Base-by-base conservation (phyloP, 768 basidiomycete species). In the Lepiota venenata region DNA sequence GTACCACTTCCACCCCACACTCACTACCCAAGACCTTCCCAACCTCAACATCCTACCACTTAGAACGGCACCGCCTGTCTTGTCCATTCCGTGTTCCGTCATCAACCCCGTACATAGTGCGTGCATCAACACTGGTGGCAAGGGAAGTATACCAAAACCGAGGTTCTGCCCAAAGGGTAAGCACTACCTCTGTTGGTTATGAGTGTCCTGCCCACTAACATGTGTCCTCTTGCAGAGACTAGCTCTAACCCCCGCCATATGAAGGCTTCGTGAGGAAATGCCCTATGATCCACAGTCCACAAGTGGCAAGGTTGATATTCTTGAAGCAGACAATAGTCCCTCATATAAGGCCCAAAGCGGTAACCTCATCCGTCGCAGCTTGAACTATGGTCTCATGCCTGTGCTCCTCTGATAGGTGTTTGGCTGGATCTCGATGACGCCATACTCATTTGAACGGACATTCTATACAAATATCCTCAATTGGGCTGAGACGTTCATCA, bases 101-200 rank as follows among this genome's bases (percentile, higher is more conserved):
- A 84, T 95, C 68, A 87, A 85, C 60, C 93, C 93, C 2, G 84
- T 91, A 15, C 81, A 82, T 74, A 83, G 79, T 52, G 91, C 89
- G 10, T 79, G 91, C 27, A 74, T 94, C 60, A 83, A 75, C 58
- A 94, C 92, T 0, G 66, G 73, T 74, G 78, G 82, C 70, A 73
- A 83, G 71, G 57, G 78, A 71, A 69, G 48, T 85, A 79, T 56
- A 85, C 85, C 0, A 76, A 80, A 50, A 79, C 85, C 37, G 79
- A 85, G 66, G 71, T 87, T 2, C 61, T 88, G 38, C 85, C 86
- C 0, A 67, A 69, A 18, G 83, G 84, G 56, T 73, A 51, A 45
- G 72, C 67, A 4, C 38, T 16, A 39, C 9, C 77, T 79, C 18
- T 81, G 78, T 66, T 81, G 78, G 66, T 61, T 62, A 16, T 70